Conservation (phyloP, 371 early-diverging fungal species). For the Batrachochytrium dendrobatidis region DNA sequence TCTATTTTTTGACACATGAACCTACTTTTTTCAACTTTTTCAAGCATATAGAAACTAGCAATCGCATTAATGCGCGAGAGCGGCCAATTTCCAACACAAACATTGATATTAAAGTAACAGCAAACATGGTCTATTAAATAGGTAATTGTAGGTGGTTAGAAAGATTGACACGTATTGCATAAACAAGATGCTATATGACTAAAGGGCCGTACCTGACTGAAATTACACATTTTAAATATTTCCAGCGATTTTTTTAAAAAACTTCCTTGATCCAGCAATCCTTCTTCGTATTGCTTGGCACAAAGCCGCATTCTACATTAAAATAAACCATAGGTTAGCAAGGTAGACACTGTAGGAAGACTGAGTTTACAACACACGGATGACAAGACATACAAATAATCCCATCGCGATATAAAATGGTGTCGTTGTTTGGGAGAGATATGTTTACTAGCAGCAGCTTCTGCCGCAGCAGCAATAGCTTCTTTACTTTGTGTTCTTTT, state of each 20-base stretch:
- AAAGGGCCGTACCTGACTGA: too few species aligned
- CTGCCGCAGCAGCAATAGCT: too few species aligned
- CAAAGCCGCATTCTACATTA: neutral
- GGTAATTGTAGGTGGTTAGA: too few species aligned
- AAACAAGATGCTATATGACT: too few species aligned
- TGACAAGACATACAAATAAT: neutral
- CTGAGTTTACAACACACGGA: neutral
- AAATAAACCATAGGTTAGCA: neutral
- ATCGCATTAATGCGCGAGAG: neutral
- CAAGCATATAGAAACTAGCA: too few species aligned
- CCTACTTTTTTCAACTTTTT: too few species aligned
- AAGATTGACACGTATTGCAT: too few species aligned
- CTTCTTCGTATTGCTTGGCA: neutral
- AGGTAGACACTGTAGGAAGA: neutral
- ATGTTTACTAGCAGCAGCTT: neutral
- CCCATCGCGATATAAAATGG: neutral
- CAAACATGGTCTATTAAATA: too few species aligned
- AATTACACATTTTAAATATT: neutral
- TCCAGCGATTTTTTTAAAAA: neutral
- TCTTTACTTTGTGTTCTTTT: neutral
- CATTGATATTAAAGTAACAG: neutral
- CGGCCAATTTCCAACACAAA: neutral
- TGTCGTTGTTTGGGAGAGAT: neutral
- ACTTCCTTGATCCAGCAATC: neutral
- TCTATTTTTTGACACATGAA: too few species aligned